Base-by-base conservation (phyloP, 169 alveolate genomes). In the Toxoplasma gondii region DNA sequence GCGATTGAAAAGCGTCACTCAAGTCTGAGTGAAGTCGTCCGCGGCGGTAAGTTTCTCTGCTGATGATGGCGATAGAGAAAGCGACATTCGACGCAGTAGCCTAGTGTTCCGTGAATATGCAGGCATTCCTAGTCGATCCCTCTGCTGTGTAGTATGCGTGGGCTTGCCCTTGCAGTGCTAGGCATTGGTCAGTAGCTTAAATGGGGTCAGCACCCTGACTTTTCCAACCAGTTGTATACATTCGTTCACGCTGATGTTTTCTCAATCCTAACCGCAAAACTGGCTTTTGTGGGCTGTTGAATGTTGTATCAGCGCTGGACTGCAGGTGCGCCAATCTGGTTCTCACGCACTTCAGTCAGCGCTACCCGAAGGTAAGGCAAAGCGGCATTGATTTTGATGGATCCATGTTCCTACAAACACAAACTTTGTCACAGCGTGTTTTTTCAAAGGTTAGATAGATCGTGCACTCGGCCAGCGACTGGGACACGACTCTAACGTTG, bases 281-380 rank as follows among this genome's bases (percentile, higher is more conserved):
- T n/a, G n/a, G 58, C 12, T 4, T 49, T 49, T 49, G 12, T 49
- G 58, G 58, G 4, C 58, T 53, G 41, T 86, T 86, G 74, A 44
- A 27, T 29, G 9, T 5, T 22, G 43, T 34, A 41, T 12, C 91
- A 93, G 95, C 95, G 38, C 45, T 41, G 10, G 88, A n/a, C 86
- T 45, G 92, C 78, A 82, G 93, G 31, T 96, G 98, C 74, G 95
- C 94, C 95, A 94, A 88, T 80, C 94, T 97, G 58, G 95, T 98
- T 43, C 93, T 98, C 54, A 98, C 99, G 22, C 99, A 98, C 96
- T 98, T 98, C 96, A 97, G 99, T 93, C 99, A 98, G 88, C 95
- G 99, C 64, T 98, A 98, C 92, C 98, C 98, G 83, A 97, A 94
- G 94, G 98, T 97, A 94, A 34, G 93, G 12, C 58, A 10, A 31